Evolutionary conservation across 148 eudicot genomes (phyloP).

Genomic region (Cornus florida): DNA sequence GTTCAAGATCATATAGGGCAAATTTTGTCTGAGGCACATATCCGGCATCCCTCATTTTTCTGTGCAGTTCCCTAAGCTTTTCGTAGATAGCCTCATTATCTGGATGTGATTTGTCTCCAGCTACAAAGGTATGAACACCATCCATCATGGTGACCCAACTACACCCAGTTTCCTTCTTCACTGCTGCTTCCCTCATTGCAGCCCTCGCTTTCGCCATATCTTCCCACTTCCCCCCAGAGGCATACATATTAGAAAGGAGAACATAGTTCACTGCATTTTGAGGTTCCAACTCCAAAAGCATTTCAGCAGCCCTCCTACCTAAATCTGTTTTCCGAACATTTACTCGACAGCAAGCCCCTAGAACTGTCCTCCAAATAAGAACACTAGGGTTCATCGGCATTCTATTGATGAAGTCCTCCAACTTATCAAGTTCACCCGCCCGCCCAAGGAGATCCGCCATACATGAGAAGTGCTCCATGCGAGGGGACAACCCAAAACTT

Average conservation of each 20-base stretch:
- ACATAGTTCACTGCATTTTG: conserved; percentile 70
- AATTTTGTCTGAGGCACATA: conserved; percentile 56
- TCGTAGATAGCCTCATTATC: conserved; percentile 56
- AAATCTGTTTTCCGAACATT: conserved; percentile 47
- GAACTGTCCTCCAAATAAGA: conserved; percentile 79
- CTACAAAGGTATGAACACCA: conserved; percentile 72
- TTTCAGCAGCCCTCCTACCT: conserved; percentile 64
- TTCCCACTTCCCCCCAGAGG: conserved; percentile 70
- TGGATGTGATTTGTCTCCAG: conserved; percentile 68
- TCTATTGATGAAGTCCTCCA: conserved; percentile 57
- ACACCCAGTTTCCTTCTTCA: conserved; percentile 73
- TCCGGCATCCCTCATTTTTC: conserved; percentile 65
- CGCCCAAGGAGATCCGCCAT: conserved; percentile 84
- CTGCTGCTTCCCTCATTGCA: conserved; percentile 50
- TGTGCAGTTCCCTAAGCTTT: conserved; percentile 53
- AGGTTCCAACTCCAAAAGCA: conserved; percentile 72
- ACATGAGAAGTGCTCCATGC: conserved; percentile 80
- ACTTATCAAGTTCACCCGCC: conserved; percentile 62
- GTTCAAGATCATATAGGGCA: conserved; percentile 68
- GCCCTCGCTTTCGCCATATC: conserved; percentile 51
- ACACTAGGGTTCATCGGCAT: conserved; percentile 69
- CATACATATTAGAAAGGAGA: conserved; percentile 79
- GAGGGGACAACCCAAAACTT: conserved; percentile 50
- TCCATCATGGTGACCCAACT: conserved; percentile 87
- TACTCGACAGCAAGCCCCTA: conserved; percentile 61